Evolutionary conservation across 2,329 filamentous ascomycete genomes (phyloP).

Genomic region (Aureobasidium sp.): DNA sequence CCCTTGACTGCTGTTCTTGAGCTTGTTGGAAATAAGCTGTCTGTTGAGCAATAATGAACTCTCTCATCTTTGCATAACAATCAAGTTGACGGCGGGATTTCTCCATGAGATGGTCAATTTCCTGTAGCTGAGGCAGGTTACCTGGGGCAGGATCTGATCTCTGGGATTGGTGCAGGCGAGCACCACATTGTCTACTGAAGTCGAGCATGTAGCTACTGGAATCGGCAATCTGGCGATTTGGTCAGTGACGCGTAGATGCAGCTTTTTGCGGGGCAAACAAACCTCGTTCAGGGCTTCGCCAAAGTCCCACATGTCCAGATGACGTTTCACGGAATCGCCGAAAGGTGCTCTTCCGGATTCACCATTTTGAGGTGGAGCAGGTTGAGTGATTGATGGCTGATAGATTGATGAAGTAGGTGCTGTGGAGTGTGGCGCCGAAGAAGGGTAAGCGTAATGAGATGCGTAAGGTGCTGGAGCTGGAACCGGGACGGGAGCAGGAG

Average conservation of each 20-base stretch:
- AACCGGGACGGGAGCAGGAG: conserved; percentile 24
- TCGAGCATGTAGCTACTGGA: conserved; percentile 39
- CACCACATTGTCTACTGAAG: conserved; percentile 45
- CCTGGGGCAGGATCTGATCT: conserved; percentile 41
- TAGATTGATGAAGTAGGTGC: conserved; percentile 33
- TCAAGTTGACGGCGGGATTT: conserved; percentile 40
- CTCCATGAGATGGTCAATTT: conserved; percentile 47
- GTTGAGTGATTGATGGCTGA: conserved; percentile 36
- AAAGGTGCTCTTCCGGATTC: conserved; percentile 29
- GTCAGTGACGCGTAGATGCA: conserved; percentile 8
- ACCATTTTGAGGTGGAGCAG: conserved; percentile 22
- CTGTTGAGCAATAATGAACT: conserved; percentile 55
- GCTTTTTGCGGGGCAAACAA: conserved; percentile 19
- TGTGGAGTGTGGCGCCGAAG: conserved; percentile 31
- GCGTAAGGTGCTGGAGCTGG: conserved; percentile 24
- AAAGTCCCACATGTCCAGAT: conserved; percentile 56
- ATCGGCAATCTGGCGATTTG: conserved; percentile 35
- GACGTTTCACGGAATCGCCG: conserved; percentile 52
- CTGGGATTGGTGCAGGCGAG: conserved; percentile 45
- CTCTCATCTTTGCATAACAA: conserved; percentile 52
- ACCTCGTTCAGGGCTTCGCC: conserved; percentile 47
- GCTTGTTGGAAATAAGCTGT: conserved; percentile 50
- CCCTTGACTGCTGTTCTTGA: conserved; percentile 36
- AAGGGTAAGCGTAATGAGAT: conserved; percentile 32
- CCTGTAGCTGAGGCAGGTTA: conserved; percentile 43